Conservation (phyloP, 331 rosid genomes). For the Spiraea crenata region DNA sequence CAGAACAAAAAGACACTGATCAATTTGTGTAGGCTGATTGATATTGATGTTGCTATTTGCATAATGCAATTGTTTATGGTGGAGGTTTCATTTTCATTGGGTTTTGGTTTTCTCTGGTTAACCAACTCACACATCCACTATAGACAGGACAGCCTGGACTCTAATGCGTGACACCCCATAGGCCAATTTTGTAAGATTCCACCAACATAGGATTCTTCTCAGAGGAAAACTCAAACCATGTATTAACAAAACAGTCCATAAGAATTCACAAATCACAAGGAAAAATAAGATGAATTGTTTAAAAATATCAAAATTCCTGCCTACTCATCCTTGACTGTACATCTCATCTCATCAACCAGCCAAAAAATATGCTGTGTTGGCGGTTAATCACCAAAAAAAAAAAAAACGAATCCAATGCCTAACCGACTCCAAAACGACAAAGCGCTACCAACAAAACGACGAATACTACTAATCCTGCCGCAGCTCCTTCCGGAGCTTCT, state of each 20-base stretch:
- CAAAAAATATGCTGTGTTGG: constrained; percentile 21
- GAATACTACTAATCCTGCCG: constrained; percentile 24
- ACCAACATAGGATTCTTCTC: constrained; percentile 28
- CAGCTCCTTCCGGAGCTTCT: constrained; percentile 77
- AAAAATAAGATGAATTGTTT: not conserved
- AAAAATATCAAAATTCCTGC: not conserved
- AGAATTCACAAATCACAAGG: constrained; percentile 1
- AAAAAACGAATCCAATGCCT: constrained; percentile 14
- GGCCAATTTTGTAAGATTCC: not conserved
- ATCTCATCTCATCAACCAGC: constrained; percentile 18
- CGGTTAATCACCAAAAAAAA: constrained; percentile 8
- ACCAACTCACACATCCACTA: too few species aligned
- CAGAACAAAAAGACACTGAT: too few species aligned
- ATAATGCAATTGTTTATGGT: too few species aligned
- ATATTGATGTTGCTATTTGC: too few species aligned
- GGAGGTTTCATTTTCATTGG: too few species aligned
- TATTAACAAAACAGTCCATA: not conserved
- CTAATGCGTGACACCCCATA: not conserved
- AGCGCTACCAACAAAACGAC: not conserved
- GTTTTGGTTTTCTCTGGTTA: too few species aligned
- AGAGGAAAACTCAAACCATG: constrained; percentile 1
- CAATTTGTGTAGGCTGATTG: too few species aligned
- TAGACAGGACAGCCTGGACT: not conserved
- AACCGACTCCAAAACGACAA: constrained; percentile 19
- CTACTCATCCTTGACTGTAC: constrained; percentile 30